Evolutionary conservation across 192 early-diverging fungal species (phyloP).

Genomic region (Coemansia sp.): DNA sequence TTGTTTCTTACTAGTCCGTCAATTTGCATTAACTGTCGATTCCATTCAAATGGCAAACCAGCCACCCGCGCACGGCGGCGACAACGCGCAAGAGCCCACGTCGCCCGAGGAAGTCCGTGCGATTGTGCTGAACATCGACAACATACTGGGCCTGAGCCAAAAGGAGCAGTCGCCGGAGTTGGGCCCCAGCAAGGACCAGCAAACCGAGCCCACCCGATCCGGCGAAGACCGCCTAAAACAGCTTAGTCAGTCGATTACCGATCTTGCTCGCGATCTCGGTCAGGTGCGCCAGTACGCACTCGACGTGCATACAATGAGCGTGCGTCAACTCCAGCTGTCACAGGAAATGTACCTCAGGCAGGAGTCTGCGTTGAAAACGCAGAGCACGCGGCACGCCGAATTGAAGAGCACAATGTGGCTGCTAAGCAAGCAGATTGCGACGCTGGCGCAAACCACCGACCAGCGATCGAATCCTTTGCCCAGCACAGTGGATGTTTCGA

Average conservation of each 20-base stretch:
- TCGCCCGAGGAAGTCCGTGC: not conserved
- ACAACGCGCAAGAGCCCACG: too few relatives aligned
- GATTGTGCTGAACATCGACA: not conserved
- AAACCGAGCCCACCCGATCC: not conserved
- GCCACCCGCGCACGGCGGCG: too few relatives aligned
- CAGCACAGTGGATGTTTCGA: too few relatives aligned
- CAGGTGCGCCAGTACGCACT: not conserved
- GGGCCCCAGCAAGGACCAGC: not conserved
- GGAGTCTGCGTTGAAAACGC: not conserved
- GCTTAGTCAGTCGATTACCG: not conserved
- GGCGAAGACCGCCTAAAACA: not conserved
- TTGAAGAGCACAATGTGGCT: too few relatives aligned
- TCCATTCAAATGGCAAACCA: too few relatives aligned
- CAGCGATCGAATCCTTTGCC: too few relatives aligned
- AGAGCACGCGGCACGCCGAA: not conserved
- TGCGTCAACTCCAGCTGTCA: not conserved
- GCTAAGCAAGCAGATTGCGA: too few relatives aligned
- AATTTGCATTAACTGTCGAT: too few relatives aligned
- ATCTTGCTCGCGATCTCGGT: not conserved
- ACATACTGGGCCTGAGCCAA: not conserved
- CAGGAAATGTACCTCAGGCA: not conserved
- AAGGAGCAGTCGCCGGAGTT: not conserved
- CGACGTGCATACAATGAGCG: conserved; percentile 2
- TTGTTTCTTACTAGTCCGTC: not conserved
- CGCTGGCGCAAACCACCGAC: too few relatives aligned